Base-by-base conservation (phyloP, 2,329 filamentous ascomycete genomes). In the Phaeosphaeriaceae sp. region DNA sequence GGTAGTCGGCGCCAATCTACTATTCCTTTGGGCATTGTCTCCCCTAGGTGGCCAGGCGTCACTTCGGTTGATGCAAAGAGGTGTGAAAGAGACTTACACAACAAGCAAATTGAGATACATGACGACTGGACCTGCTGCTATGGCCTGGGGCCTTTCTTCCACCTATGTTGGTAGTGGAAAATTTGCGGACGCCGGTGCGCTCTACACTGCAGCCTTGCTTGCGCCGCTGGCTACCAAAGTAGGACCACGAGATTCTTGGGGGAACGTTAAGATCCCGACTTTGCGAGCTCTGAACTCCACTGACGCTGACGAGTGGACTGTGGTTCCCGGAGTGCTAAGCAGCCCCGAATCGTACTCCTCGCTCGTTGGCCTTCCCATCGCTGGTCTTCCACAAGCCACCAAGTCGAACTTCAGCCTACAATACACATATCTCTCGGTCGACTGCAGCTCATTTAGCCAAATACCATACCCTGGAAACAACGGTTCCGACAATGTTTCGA, bases 11-110 rank as follows among this genome's bases (percentile, higher is more conserved):
- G 66, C 50, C 0, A 72, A 74, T 24, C 53, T 79, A 0, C 51
- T 77, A 0, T 71, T 77, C 19, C 58, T 79, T 0, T 78, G 76
- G 75, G 58, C 72, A 2, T 20, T 79, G 1, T 79, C 76, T 1
- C 76, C 76, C 1, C 41, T 79, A 0, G 76, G 76, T 1, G 76
- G 76, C 41, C 75, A 79, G 54, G 75, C 73, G 7, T 75, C 74
- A 2, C 62, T 79, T 1, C 70, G 75, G 13, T 21, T 78, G 1
- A 61, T 78, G 58, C 24, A 46, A 4, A 67, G 61, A 33, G 36
- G 42, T n/a, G 25, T 31, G 6, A 31, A 31, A 11, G 25, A 31
- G 25, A 31, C n/a, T n/a, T n/a, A n/a, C 17, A 41, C 22, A n/a
- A 45, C 40, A 31, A 20, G 24, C 52, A 60, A 17, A 17, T 46